Percentiles rank a stretch among this genome's conserved stretches.
These are phyloP conservation scores for Conoideocrella luteorostrata DNA, from an alignment of 2,329 filamentous ascomycete genomes.

Conservation along the genomic window DNA sequence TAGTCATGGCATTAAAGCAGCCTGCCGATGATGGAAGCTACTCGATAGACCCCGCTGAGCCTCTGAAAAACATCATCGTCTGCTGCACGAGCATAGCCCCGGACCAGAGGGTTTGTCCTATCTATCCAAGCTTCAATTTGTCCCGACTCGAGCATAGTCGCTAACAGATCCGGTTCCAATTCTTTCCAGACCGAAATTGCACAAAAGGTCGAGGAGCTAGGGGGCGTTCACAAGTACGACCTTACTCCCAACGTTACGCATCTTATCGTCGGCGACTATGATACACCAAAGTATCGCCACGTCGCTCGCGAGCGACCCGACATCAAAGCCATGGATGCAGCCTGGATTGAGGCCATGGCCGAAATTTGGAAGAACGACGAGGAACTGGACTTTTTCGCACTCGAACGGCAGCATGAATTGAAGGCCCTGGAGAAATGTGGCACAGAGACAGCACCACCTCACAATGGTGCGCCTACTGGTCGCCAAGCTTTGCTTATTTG, in stretches of 20 bases:
- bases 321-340: conserved; percentile 72
- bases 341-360: conserved; percentile 78
- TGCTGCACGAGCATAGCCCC: conserved; percentile 83
- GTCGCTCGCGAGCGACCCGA: conserved; percentile 86
- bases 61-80: conserved; percentile 66
- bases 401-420: conserved; percentile 63
- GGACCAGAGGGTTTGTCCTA: conserved; percentile 61
- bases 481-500: conserved; percentile 43
- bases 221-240: conserved; percentile 81
- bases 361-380: conserved; percentile 78
- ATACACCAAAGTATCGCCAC: conserved; percentile 92
- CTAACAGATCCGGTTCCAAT: conserved; percentile 3
- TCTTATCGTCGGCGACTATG: conserved; percentile 80
- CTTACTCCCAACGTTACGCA: conserved; percentile 95
- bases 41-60: conserved; percentile 50
- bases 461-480: conserved; percentile 15
- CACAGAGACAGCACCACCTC: conserved; percentile 25
- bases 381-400: conserved; percentile 60
- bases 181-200: conserved; percentile 46
- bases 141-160: neutral
- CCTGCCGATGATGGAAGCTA: conserved; percentile 19
- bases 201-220: conserved; percentile 68
- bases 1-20: conserved; percentile 23
- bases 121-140: conserved; percentile 1
- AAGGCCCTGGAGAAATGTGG: conserved; percentile 55